A percentile compares a stretch with the other conserved stretches of the same genome.
Evolutionary conservation across 345 rosid genomes (phyloP).

Genomic region (Hibiscus trionum): DNA sequence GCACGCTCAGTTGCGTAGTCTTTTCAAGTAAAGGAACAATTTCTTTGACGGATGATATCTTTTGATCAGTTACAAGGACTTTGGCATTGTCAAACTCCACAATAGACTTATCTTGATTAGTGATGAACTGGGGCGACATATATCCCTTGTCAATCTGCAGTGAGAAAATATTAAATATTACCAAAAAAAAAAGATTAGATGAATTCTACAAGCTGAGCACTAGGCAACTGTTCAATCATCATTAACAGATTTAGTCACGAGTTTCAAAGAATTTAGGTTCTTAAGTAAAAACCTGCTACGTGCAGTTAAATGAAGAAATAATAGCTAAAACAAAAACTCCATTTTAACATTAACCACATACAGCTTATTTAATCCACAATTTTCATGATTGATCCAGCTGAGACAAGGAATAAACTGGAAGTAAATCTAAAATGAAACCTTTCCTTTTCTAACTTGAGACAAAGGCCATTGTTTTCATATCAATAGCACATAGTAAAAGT

Average conservation of each 20-base stretch:
- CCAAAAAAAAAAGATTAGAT: background rate
- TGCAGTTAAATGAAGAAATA: background rate
- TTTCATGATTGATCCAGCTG: background rate
- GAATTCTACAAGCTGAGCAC: background rate
- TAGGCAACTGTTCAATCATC: background rate
- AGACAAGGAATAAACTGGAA: background rate
- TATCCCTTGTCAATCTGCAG: slow-evolving; percentile 77
- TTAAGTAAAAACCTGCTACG: background rate
- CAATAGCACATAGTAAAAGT: background rate
- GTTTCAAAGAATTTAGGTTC: background rate
- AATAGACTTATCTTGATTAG: slow-evolving; percentile 61
- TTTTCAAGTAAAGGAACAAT: slow-evolving; percentile 70
- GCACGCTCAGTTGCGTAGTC: slow-evolving; percentile 64
- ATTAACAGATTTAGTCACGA: background rate
- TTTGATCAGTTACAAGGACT: slow-evolving; percentile 73
- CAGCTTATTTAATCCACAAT: background rate
- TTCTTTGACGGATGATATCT: slow-evolving; percentile 56
- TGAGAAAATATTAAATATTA: slow-evolving; percentile 11
- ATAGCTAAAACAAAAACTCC: background rate
- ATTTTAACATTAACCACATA: background rate
- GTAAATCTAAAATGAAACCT: background rate
- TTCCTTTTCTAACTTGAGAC: background rate
- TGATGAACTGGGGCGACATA: slow-evolving; percentile 73
- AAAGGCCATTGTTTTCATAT: background rate
- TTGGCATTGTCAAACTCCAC: slow-evolving; percentile 80